phyloP scores from a whole-genome alignment of 495 filamentous ascomycete species.

The Trichoderma parareesei region DNA sequence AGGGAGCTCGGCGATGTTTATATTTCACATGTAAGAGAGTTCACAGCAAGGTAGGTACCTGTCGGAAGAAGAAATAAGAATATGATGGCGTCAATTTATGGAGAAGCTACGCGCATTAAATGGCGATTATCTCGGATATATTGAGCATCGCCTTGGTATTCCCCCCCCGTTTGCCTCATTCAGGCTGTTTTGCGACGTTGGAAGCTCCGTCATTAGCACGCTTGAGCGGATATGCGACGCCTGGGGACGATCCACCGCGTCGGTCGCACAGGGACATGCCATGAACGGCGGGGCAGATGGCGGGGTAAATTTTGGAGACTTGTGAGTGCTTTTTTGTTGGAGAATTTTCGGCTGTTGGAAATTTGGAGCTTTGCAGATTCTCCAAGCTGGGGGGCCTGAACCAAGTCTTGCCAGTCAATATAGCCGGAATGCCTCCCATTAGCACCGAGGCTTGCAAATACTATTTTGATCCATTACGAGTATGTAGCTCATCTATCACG shows the following conservation, averaged over 20 bases:
- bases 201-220: too few species aligned
- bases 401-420: too few species aligned
- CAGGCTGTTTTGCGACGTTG: background rate
- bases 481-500: too few species aligned
- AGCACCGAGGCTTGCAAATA: too few species aligned
- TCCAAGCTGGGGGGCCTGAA: too few species aligned
- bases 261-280: background rate
- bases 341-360: background rate
- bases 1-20: background rate
- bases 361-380: too few species aligned
- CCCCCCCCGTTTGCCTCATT: background rate
- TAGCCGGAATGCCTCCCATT: too few species aligned
- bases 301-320: slow-evolving; percentile 4
- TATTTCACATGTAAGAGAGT: background rate
- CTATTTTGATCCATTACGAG: too few species aligned
- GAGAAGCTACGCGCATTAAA: background rate
- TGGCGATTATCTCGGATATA: slow-evolving; percentile 4
- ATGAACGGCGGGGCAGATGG: background rate
- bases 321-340: background rate
- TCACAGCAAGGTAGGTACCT: background rate
- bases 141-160: background rate
- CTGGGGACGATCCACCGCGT: background rate
- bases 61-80: background rate
- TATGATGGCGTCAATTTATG: background rate
- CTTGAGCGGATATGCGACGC: background rate